Base-by-base conservation (phyloP, 192 early-diverging fungal species). In the Backusella luteola region DNA sequence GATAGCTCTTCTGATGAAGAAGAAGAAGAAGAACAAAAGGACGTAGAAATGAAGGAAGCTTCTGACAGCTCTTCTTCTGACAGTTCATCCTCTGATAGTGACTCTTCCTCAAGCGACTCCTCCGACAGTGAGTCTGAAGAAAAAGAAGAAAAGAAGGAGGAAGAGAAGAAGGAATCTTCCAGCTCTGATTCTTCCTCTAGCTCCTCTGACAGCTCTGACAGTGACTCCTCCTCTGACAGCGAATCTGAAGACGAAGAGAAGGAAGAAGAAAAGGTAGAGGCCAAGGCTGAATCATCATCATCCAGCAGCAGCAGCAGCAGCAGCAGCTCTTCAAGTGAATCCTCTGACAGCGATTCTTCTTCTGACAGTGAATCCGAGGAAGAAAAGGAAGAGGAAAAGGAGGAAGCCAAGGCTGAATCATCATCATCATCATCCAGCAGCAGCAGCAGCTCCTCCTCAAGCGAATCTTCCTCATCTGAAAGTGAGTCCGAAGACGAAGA, bases 161-260 rank as follows among this genome's bases (percentile, higher is more conserved):
- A 74, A 53, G 23, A 34, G 34, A 81, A 85, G 63, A 76, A 81
- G n/a, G 74, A 80, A 41, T 83, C 80, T 11, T 71, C 76, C 29
- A 72, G 59, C 19, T 77, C 76, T 12, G 77, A 79, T 17, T 39
- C 17, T 29, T 71, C 68, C 34, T 52, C 46, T 36, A 56, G 36
- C 42, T 34, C 46, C 5, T 46, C 42, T 26, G 76, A 77, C 9
- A 73, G 71, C 71, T 77, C 75, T 6, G 71, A 73, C 6, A 59
- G 46, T 11, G 77, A 79, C 6, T 44, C 38, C 19, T 66, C 56
- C 14, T 56, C 59, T 15, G 76, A 76, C 15, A 67, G 68, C 26
- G 76, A 76, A 3, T 52, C 67, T 15, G 84, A 34, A 66, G 73
- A 74, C 52, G 23, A 29, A 7, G 73, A 66, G 41, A 34, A 63